Conservation (phyloP, 2,329 filamentous ascomycete genomes). For the Westerdykella aurantiaca region DNA sequence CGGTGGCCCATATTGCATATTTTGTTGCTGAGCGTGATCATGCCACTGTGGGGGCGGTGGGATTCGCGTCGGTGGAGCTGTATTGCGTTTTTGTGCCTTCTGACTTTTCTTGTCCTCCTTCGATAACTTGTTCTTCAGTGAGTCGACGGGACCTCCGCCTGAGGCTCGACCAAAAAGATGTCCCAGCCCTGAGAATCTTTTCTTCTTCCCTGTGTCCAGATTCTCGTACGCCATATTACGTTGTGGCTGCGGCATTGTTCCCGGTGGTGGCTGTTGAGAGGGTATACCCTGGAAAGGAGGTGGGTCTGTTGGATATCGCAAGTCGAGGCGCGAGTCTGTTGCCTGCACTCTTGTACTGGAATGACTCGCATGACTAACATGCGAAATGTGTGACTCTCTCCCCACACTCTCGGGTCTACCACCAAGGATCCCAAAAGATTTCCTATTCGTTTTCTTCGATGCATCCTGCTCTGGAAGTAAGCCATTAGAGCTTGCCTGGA, state of each 20-base stretch:
- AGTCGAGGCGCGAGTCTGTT: constrained; percentile 24
- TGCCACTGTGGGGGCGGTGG: constrained; percentile 9
- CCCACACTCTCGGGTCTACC: constrained; percentile 23
- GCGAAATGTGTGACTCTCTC: constrained; percentile 18
- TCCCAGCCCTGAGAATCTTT: constrained; percentile 42
- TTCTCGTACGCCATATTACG: constrained; percentile 12
- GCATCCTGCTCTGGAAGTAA: constrained; percentile 15
- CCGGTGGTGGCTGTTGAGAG: constrained; percentile 14
- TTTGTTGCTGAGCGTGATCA: constrained; percentile 11
- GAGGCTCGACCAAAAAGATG: constrained; percentile 40
- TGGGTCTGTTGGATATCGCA: constrained; percentile 19
- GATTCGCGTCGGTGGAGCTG: constrained; percentile 12
- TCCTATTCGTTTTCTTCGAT: constrained; percentile 13
- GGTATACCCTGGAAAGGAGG: constrained; percentile 20
- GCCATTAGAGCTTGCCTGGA: constrained; percentile 21
- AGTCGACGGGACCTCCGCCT: constrained; percentile 20
- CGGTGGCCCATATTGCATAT: constrained; percentile 13
- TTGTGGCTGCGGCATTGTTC: constrained; percentile 8
- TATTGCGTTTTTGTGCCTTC: constrained; percentile 24
- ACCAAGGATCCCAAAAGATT: neutral
- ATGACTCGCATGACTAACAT: constrained; percentile 25
- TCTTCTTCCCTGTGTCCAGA: constrained; percentile 35
- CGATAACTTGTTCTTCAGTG: constrained; percentile 30
- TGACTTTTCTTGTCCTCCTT: constrained; percentile 35
- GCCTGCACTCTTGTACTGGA: constrained; percentile 26